A percentile compares a stretch with the other conserved stretches of the same genome.
Conservation (phyloP, 2,329 filamentous ascomycete species). For the Cryoendolithus antarcticus region DNA sequence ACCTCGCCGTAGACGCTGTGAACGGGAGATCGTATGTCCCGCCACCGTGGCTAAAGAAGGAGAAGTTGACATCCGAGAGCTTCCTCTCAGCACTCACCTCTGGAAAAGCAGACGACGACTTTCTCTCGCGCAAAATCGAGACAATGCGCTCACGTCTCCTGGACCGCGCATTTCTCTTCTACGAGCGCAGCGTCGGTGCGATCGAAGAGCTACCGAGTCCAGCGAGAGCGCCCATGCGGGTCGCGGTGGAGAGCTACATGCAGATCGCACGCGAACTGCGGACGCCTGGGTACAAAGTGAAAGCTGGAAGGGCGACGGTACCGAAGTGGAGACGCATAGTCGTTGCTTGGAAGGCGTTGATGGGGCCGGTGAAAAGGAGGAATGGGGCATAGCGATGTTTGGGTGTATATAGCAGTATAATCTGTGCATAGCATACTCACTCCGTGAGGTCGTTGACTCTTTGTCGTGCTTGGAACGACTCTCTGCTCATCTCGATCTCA, state of each 20-base stretch:
- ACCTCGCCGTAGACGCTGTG: conserved; percentile 54
- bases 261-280: conserved; percentile 55
- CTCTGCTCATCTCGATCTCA: too few species aligned
- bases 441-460: too few species aligned
- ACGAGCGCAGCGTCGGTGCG: conserved; percentile 40
- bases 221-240: conserved; percentile 50
- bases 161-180: conserved; percentile 48
- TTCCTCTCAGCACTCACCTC: conserved; percentile 32
- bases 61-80: conserved; percentile 41
- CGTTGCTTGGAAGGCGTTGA: conserved; percentile 48
- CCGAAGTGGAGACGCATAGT: conserved; percentile 36
- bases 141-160: conserved; percentile 43
- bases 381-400: background rate
- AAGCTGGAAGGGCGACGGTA: conserved; percentile 35
- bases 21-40: conserved; percentile 60
- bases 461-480: too few species aligned
- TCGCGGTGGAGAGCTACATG: conserved; percentile 65
- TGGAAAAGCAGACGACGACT: conserved; percentile 19
- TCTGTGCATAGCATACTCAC: too few species aligned
- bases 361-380: conserved; percentile 8
- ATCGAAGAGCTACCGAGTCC: conserved; percentile 51
- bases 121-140: conserved; percentile 36
- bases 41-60: conserved; percentile 48
- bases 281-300: conserved; percentile 32
- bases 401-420: background rate